Evolutionary conservation across 305 asterid genomes (phyloP), one percentile per base, ranked within the genome.

Genomic region (Vinca major): DNA sequence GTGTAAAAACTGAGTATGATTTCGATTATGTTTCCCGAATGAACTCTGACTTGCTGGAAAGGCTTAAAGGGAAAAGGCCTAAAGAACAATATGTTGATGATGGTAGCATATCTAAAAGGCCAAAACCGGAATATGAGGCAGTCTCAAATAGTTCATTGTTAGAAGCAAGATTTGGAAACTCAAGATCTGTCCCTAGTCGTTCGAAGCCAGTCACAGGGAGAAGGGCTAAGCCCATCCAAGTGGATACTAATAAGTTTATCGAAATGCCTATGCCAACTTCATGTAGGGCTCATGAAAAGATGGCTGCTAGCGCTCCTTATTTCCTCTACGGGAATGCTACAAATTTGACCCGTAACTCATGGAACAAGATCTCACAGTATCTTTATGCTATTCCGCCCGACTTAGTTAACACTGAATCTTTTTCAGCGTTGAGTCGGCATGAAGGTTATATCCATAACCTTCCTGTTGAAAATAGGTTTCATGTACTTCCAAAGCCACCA

Each of bases 361-460:
- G 98, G 98, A 86, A 63, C 69, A 90, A 83, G 77, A 77, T 92
- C 71, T 84, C 96, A 14, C 90, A 92, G 71, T 87, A 81, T 67
- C 44, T 92, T 81, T 86, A 84, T 70, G 80, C 91, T 4, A 49
- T 90, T 67, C 86, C 76, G 75, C 97, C 98, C 17, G 98, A 92
- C 64, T 79, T 83, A 40, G 91, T 81, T 36, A 80, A 73, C 26
- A 73, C 92, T 17, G 79, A 80, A 45, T 58, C 19, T 5, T 80
- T 78, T 83, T 90, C 97, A 1, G 95, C 99, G 14, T 68, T 93
- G 79, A 76, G 78, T 76, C 83, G 95, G 69, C 75, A 49, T 33
- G 99, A 93, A 81, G 97, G 99, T 54, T 93, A 90, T 40, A 73
- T 90, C n/a, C 99, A 93, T 74, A 93, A 90, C 80, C 92, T 93